Conservation (phyloP, 768 basidiomycete species). For the Trametes maxima region DNA sequence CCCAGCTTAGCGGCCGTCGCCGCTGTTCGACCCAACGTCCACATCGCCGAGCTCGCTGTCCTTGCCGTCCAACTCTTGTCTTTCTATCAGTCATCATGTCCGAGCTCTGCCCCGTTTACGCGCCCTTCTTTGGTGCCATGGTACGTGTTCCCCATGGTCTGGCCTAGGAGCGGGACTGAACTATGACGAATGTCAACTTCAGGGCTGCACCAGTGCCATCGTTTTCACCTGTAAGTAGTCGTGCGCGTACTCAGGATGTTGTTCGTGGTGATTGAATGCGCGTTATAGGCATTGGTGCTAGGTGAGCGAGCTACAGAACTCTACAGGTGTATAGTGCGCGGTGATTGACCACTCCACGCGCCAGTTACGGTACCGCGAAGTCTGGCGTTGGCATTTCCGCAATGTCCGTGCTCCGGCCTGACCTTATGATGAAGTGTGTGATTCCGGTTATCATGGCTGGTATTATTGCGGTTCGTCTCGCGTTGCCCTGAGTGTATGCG, state of each 20-base stretch:
- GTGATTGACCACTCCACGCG: conserved; percentile 11
- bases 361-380: conserved; percentile 97
- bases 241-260: background rate
- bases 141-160: conserved; percentile 45
- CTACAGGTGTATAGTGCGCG: background rate
- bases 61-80: conserved; percentile 22
- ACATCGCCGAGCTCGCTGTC: conserved; percentile 18
- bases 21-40: conserved; percentile 24
- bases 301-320: conserved; percentile 47
- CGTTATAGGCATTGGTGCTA: conserved; percentile 76
- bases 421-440: conserved; percentile 97
- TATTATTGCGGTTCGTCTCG: conserved; percentile 91
- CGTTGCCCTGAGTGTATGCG: background rate
- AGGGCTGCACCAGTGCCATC: conserved; percentile 97
- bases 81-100: conserved; percentile 48
- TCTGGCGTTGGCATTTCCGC: conserved; percentile 97
- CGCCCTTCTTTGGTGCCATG: conserved; percentile 98
- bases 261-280: background rate
- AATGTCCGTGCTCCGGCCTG: conserved; percentile 96
- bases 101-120: conserved; percentile 91
- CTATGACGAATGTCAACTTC: conserved; percentile 20
- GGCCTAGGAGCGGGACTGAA: conserved; percentile 8
- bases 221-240: conserved; percentile 88
- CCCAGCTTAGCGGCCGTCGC: conserved; percentile 16
- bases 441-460: conserved; percentile 99